These are phyloP conservation scores for Eucalyptus pauciflora DNA, from an alignment of 345 rosid genomes.

Conservation along the genomic window DNA sequence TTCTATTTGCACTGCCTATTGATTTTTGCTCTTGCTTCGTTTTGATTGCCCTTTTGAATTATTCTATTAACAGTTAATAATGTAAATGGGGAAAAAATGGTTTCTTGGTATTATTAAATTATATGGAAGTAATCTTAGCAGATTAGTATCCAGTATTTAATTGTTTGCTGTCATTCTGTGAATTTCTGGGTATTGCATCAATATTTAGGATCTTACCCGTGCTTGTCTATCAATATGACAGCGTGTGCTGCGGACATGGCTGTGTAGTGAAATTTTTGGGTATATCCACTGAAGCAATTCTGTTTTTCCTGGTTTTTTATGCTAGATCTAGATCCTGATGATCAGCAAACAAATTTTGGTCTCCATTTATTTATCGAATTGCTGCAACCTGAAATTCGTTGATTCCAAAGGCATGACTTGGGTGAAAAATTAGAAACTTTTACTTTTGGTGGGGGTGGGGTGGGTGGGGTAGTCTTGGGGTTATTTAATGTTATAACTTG, in stretches of 20 bases:
- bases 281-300: background rate
- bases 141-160: background rate
- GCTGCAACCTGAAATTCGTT: background rate
- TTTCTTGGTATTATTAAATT: background rate
- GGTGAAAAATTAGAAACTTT: background rate
- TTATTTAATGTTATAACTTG: background rate
- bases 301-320: background rate
- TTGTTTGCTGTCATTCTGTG: background rate
- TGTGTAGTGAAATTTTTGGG: background rate
- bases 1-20: background rate
- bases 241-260: background rate
- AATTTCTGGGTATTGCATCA: background rate
- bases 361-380: background rate
- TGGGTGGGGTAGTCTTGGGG: background rate
- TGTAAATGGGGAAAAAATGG: background rate
- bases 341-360: background rate
- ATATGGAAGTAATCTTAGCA: background rate
- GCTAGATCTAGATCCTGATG: background rate
- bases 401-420: background rate
- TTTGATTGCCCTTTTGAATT: background rate
- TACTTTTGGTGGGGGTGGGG: background rate
- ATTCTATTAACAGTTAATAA: background rate
- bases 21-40: background rate
- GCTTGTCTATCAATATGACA: background rate
- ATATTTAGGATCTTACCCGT: background rate